These are phyloP conservation scores for Amphirosellinia nigrospora DNA, from an alignment of 495 filamentous ascomycete species.

Conservation along the genomic window DNA sequence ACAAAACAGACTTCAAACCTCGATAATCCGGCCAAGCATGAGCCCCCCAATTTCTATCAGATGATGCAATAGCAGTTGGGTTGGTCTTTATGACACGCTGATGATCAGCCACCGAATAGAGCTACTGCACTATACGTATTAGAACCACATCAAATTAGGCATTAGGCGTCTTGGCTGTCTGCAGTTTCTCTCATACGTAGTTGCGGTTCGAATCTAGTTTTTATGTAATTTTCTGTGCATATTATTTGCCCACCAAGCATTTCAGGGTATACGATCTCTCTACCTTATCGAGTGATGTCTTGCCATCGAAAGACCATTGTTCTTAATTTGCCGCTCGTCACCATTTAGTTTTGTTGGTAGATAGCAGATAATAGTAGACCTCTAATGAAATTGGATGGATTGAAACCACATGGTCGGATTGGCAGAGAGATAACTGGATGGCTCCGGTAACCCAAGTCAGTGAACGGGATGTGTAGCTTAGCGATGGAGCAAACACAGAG, in stretches of 20 bases:
- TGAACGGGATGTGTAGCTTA: not conserved
- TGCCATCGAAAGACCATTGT: not conserved
- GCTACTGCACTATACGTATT: too few relatives aligned
- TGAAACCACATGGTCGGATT: not conserved
- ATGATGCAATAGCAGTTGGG: too few relatives aligned
- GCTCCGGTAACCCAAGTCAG: conserved; percentile 11
- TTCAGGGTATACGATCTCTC: not conserved
- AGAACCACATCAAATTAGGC: too few relatives aligned
- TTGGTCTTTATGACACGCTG: too few relatives aligned
- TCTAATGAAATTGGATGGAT: not conserved
- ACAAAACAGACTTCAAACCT: too few relatives aligned
- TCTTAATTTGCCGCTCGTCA: not conserved
- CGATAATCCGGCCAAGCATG: too few relatives aligned
- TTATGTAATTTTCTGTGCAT: not conserved
- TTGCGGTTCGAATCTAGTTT: too few relatives aligned
- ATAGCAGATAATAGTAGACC: not conserved
- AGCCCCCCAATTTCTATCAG: too few relatives aligned
- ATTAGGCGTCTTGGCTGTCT: too few relatives aligned
- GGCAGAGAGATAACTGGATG: not conserved
- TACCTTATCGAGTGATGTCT: too few relatives aligned
- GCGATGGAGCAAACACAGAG: conserved; percentile 8
- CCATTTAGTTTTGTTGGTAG: not conserved
- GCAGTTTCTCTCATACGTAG: too few relatives aligned
- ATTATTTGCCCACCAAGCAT: not conserved
- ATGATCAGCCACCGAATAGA: too few relatives aligned